phyloP scores from a whole-genome alignment of 164 flowering plant genomes.

The Liriodendron chinense region DNA sequence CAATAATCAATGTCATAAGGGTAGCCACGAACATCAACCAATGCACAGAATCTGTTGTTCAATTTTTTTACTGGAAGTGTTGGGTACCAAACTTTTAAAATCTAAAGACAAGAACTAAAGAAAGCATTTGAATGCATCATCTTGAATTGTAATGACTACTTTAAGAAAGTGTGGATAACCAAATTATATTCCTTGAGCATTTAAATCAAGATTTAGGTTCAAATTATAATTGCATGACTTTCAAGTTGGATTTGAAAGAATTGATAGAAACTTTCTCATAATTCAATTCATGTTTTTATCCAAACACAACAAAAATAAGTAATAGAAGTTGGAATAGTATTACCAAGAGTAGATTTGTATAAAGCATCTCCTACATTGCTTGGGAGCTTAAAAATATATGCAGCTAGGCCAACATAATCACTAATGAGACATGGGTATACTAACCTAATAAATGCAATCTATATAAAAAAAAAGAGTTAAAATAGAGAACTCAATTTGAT shows the following conservation, averaged over 20 bases:
- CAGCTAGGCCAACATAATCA: conserved; percentile 27
- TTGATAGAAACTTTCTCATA: not conserved
- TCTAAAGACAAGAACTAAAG: not conserved
- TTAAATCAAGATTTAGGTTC: not conserved
- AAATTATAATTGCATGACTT: not conserved
- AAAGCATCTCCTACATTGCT: conserved; percentile 18
- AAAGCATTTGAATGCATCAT: not conserved
- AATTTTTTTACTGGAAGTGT: not conserved
- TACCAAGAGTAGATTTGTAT: conserved; percentile 26
- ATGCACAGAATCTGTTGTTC: conserved; percentile 12
- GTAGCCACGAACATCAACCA: conserved; percentile 24
- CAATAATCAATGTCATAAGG: conserved; percentile 17
- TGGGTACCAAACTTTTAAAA: not conserved
- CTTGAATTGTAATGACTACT: not conserved
- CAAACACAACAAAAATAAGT: too few relatives aligned
- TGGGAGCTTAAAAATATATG: conserved; percentile 19
- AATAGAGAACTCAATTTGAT: not conserved
- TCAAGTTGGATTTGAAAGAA: not conserved
- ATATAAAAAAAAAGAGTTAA: not conserved
- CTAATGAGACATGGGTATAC: conserved; percentile 22
- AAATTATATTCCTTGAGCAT: not conserved
- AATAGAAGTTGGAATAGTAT: not conserved
- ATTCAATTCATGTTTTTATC: not conserved
- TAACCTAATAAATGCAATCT: conserved; percentile 26
- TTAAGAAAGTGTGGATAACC: too few relatives aligned